These are phyloP conservation scores for Eucalyptus curtisii DNA, from an alignment of 345 rosid genomes.

Conservation along the genomic window DNA sequence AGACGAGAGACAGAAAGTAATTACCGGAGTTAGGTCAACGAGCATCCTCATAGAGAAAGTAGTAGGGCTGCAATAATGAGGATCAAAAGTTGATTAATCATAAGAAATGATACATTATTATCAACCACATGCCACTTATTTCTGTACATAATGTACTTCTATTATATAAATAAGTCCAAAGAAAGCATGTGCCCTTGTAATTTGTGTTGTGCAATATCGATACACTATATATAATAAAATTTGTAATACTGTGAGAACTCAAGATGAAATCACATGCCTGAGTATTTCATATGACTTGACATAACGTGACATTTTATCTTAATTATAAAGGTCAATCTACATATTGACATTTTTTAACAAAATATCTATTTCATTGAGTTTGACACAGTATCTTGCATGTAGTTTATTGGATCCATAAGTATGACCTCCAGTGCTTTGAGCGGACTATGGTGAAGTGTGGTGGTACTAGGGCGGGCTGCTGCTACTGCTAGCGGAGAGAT, in stretches of 20 bases:
- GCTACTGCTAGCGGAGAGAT: background rate
- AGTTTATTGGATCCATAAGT: background rate
- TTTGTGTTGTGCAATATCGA: background rate
- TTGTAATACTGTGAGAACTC: background rate
- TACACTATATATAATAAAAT: background rate
- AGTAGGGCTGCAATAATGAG: background rate
- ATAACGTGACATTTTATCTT: background rate
- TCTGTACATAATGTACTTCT: background rate
- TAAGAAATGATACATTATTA: background rate
- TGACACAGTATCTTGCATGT: background rate
- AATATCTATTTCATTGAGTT: background rate
- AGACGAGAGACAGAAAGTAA: background rate
- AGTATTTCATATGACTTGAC: background rate
- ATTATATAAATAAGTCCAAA: background rate
- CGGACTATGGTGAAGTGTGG: background rate
- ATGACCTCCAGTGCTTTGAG: too few relatives aligned
- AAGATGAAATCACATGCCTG: background rate
- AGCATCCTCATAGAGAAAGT: background rate
- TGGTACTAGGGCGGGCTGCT: background rate
- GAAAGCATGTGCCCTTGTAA: background rate
- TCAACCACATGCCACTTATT: background rate
- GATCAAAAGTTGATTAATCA: background rate
- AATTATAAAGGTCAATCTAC: background rate
- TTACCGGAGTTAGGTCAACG: background rate
- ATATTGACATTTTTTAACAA: background rate